Conservation (phyloP, 805 yeast genomes). For the Zygotorulaspora florentina region DNA sequence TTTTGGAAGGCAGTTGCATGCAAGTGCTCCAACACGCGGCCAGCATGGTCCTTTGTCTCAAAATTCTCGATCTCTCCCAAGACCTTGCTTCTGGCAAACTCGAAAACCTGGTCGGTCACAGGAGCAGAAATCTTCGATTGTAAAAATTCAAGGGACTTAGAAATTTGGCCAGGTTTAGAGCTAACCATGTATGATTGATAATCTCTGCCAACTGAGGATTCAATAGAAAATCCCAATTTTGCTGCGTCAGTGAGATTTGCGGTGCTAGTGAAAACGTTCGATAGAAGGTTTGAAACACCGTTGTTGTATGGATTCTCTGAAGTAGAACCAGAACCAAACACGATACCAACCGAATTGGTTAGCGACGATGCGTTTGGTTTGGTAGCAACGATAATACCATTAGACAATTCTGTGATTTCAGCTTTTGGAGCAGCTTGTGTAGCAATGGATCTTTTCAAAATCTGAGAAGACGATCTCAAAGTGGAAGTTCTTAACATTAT, state of each 20-base stretch:
- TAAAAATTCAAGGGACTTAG: slow-evolving; percentile 50
- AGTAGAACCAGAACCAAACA: slow-evolving; percentile 73
- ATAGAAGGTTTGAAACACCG: slow-evolving; percentile 68
- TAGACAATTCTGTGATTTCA: slow-evolving; percentile 64
- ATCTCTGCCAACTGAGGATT: slow-evolving; percentile 57
- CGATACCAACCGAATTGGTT: slow-evolving; percentile 64
- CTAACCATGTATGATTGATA: slow-evolving; percentile 58
- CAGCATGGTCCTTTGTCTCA: slow-evolving; percentile 52
- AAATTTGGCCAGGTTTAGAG: slow-evolving; percentile 46
- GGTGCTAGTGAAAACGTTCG: slow-evolving; percentile 44
- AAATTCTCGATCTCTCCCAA: slow-evolving; percentile 46
- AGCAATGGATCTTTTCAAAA: slow-evolving; percentile 25
- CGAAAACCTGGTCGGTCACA: slow-evolving; percentile 44
- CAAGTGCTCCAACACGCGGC: slow-evolving; percentile 66
- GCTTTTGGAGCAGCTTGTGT: slow-evolving; percentile 48
- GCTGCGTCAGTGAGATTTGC: slow-evolving; percentile 36
- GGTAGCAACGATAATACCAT: slow-evolving; percentile 71
- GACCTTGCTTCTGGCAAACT: slow-evolving; percentile 45
- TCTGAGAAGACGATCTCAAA: slow-evolving; percentile 17
- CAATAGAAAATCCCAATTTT: slow-evolving; percentile 52
- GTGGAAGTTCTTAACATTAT: slow-evolving; percentile 24
- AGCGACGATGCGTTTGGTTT: slow-evolving; percentile 48
- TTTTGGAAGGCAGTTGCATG: slow-evolving; percentile 85
- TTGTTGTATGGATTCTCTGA: slow-evolving; percentile 77
- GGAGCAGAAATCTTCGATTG: slow-evolving; percentile 39